A percentile compares a stretch with the other conserved stretches of the same genome.
phyloP scores from a whole-genome alignment of 768 basidiomycete genomes.

The Paxillus ammoniavirescens region DNA sequence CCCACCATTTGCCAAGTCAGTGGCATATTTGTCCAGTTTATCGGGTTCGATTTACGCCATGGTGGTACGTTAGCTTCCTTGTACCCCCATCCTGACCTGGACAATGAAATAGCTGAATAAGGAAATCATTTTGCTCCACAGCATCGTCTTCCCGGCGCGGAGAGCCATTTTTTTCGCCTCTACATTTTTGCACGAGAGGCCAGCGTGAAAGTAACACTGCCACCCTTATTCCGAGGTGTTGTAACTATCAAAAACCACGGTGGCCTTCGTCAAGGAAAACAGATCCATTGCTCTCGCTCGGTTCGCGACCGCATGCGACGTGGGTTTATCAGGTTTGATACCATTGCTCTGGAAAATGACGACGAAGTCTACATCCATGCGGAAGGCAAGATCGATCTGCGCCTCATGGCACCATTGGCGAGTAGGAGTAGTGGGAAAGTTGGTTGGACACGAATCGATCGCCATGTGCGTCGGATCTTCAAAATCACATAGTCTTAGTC shows the following conservation, averaged over 20 bases:
- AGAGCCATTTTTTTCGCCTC: constrained; percentile 30
- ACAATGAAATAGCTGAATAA: constrained; percentile 2
- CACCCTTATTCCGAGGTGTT: constrained; percentile 27
- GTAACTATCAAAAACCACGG: constrained; percentile 22
- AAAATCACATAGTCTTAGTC: constrained; percentile 2
- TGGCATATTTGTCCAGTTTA: constrained; percentile 29
- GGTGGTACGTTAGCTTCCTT: constrained; percentile 22
- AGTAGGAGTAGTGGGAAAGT: constrained; percentile 9
- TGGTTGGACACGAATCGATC: constrained; percentile 23
- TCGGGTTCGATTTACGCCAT: constrained; percentile 23
- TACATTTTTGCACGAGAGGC: constrained; percentile 28
- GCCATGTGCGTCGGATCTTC: constrained; percentile 30
- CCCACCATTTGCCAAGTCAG: constrained; percentile 32
- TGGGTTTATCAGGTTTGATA: constrained; percentile 21
- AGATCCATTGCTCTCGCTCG: constrained; percentile 17
- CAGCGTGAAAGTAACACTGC: constrained; percentile 28
- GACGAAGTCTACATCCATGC: constrained; percentile 31
- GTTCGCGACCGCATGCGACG: constrained; percentile 24
- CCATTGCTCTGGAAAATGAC: constrained; percentile 20
- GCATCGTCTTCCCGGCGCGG: constrained; percentile 24
- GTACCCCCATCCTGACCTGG: background rate
- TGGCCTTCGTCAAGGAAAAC: constrained; percentile 6
- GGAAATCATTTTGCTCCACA: constrained; percentile 7
- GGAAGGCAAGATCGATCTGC: constrained; percentile 23
- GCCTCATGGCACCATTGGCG: constrained; percentile 12